Evolutionary conservation across 805 yeast species (phyloP), one percentile per base, ranked within the genome.

Genomic region (Pichia gijzeniarum): DNA sequence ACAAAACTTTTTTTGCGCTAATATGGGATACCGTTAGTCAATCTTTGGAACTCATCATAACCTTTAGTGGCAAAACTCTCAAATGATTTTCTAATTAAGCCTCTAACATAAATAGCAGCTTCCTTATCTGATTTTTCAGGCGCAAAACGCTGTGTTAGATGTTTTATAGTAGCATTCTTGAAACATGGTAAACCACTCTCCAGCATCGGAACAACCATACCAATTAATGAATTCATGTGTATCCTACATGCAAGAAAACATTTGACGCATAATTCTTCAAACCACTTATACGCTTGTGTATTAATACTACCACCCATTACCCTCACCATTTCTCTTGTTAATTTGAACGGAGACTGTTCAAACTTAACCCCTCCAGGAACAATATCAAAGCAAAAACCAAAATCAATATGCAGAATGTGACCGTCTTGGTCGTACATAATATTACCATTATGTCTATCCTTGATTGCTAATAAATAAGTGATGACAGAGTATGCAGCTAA

Each of bases 311-410:
- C 98, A n/a, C 99, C 99, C 82, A 93, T 79, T 1, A 93, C 97
- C 61, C 79, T 76, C 5, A 93, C 85, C 99, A 95, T 93, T 60
- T 93, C 99, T 56, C 83, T 85, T 3, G 99, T 93, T 53, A 93
- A 75, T 62, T 93, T 93, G 72, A 93, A 93, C 12, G 99, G 98
- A 1, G 95, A 96, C n/a, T 88, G 95, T 58, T 93, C 99, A 61
- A 93, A 95, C 58, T 82, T 87, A 40, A 93, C 97, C 31, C 99
- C 99, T 53, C 99, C 99, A 9, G 99, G 99, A 30, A 87, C 97
- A 63, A 93, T 93, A 68, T 93, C 99, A 62, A 93, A 95, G 58
- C 96, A 90, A 74, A 93, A 93, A 3, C 99, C 99, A 69, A 93
- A 93, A 68, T 93, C 99, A 64, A 95, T 87, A 65, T 93, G 99